These are phyloP conservation scores for Cryptococcus deneoformans DNA, from an alignment of 1,284 basidiomycete genomes.

Conservation along the genomic window DNA sequence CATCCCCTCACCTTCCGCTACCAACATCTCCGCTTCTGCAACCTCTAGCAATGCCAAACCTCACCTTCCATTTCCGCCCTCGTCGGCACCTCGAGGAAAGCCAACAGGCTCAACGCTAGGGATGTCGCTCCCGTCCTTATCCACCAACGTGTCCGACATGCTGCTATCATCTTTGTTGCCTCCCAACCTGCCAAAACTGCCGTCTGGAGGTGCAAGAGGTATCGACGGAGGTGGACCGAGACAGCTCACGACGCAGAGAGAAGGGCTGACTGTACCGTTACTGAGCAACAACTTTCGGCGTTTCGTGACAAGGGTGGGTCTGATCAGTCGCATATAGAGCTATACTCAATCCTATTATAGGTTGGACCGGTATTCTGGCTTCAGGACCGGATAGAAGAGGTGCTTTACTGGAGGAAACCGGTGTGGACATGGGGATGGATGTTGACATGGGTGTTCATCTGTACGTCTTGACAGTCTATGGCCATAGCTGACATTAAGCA, in stretches of 20 bases:
- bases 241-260: conserved; percentile 41
- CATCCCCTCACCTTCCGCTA: conserved; percentile 5
- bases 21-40: neutral
- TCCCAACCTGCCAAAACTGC: conserved; percentile 39
- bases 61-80: conserved; percentile 10
- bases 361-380: conserved; percentile 49
- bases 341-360: conserved; percentile 10
- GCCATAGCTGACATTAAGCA: conserved; percentile 9
- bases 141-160: conserved; percentile 43
- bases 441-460: conserved; percentile 46
- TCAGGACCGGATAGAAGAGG: conserved; percentile 49
- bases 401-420: conserved; percentile 50
- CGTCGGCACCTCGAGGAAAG: neutral
- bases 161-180: conserved; percentile 39
- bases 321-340: neutral
- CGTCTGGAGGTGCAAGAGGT: conserved; percentile 3
- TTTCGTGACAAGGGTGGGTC: conserved; percentile 43
- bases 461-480: conserved; percentile 21
- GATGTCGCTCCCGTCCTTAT: conserved; percentile 13
- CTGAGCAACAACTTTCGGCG: conserved; percentile 48
- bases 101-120: neutral
- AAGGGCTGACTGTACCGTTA: conserved; percentile 39
- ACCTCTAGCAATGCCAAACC: neutral
- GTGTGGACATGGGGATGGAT: conserved; percentile 48
- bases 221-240: conserved; percentile 13